These are phyloP conservation scores for Helotiales sp. DNA, from an alignment of 2,329 filamentous ascomycete genomes.

Conservation along the genomic window DNA sequence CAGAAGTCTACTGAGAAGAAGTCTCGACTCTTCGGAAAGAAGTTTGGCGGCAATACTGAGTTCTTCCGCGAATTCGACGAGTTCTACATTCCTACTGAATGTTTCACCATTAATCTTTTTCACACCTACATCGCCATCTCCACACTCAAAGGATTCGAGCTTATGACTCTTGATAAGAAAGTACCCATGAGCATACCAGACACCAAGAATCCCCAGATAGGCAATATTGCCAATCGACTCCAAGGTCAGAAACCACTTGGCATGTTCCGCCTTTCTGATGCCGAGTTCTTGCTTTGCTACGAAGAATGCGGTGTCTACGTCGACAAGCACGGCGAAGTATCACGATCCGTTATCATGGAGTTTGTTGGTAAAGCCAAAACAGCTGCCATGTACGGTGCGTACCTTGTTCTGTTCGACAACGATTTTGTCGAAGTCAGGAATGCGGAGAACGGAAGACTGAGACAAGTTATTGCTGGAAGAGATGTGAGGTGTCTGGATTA, in stretches of 20 bases:
- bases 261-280: conserved; percentile 93
- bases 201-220: conserved; percentile 73
- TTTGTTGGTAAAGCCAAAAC: conserved; percentile 91
- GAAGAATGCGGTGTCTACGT: conserved; percentile 97
- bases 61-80: conserved; percentile 98
- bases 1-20: conserved; percentile 89
- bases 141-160: conserved; percentile 89
- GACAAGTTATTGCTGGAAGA: conserved; percentile 90
- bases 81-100: conserved; percentile 96
- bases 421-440: conserved; percentile 98
- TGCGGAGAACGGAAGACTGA: conserved; percentile 87
- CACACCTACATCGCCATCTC: conserved; percentile 90
- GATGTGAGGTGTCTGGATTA: conserved; percentile 92
- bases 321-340: conserved; percentile 96
- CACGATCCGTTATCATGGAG: conserved; percentile 93
- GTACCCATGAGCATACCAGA: conserved; percentile 92
- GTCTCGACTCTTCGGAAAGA: conserved; percentile 60
- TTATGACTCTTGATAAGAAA: conserved; percentile 96
- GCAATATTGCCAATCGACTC: conserved; percentile 82
- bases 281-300: conserved; percentile 91
- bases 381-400: conserved; percentile 87
- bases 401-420: conserved; percentile 88
- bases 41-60: conserved; percentile 74
- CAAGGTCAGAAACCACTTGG: conserved; percentile 81
- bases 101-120: conserved; percentile 93